A percentile compares a stretch with the other conserved stretches of the same genome.
phyloP scores from a whole-genome alignment of 768 basidiomycete species.

The Boletus sp. region DNA sequence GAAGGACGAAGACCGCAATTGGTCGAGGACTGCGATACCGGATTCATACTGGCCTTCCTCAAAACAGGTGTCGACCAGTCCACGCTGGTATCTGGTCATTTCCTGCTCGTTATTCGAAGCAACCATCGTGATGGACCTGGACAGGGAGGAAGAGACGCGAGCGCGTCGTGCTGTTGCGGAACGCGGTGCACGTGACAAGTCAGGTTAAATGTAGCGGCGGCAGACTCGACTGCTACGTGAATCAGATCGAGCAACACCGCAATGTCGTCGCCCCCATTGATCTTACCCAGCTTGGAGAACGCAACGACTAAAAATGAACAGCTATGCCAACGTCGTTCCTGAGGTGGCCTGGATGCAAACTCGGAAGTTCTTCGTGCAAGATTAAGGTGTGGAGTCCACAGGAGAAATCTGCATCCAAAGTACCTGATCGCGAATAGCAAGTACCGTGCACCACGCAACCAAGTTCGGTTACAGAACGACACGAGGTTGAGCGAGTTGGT shows the following conservation, averaged over 20 bases:
- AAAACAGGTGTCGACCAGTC: conserved; percentile 66
- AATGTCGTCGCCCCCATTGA: too few species aligned
- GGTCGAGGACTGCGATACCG: conserved; percentile 59
- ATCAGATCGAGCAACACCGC: neutral
- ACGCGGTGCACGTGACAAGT: conserved; percentile 25
- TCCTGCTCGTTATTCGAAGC: conserved; percentile 35
- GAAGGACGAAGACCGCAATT: conserved; percentile 54
- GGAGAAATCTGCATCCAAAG: neutral
- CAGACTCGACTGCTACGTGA: neutral
- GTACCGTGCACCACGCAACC: neutral
- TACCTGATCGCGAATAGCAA: neutral
- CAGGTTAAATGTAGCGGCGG: neutral
- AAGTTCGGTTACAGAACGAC: neutral
- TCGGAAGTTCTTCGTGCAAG: neutral
- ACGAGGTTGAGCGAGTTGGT: neutral
- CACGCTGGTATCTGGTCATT: conserved; percentile 46
- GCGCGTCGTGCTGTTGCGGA: conserved; percentile 7
- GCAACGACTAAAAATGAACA: neutral
- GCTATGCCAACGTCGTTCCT: neutral
- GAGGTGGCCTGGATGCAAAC: neutral
- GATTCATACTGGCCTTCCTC: conserved; percentile 76
- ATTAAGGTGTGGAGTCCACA: neutral
- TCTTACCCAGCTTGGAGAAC: too few species aligned
- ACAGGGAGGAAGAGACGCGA: neutral
- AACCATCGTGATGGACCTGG: conserved; percentile 11